A percentile compares a stretch with the other conserved stretches of the same genome.
Evolutionary conservation across 441 rosid genomes (phyloP).

Genomic region (Brassica hybrid): DNA sequence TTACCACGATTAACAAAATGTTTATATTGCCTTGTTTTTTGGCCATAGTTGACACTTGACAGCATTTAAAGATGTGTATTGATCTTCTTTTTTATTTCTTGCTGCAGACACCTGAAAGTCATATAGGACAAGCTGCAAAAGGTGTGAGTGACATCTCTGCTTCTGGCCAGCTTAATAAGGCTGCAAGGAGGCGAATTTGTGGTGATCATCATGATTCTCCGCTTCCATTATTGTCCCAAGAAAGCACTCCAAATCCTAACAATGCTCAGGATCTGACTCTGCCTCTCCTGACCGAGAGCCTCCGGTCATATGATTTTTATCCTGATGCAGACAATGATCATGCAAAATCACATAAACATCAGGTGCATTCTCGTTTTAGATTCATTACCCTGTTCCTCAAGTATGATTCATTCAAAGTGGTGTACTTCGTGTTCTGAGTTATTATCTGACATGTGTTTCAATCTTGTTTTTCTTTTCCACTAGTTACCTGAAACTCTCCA

Average conservation of each 20-base stretch:
- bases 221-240: conserved; percentile 16
- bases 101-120: conserved; percentile 39
- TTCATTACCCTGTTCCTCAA: conserved; percentile 1
- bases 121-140: conserved; percentile 19
- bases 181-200: conserved; percentile 17
- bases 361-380: conserved; percentile 33
- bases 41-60: no score
- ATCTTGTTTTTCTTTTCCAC: conserved; percentile 37
- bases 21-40: neutral
- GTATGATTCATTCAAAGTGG: neutral
- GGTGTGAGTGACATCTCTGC: neutral
- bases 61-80: neutral
- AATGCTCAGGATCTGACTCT: conserved; percentile 37
- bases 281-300: conserved; percentile 52
- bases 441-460: neutral
- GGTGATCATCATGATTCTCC: conserved; percentile 24
- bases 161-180: conserved; percentile 10
- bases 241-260: conserved; percentile 20
- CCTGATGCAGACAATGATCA: conserved; percentile 58
- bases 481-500: conserved; percentile 40
- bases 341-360: conserved; percentile 45
- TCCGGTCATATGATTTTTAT: conserved; percentile 55
- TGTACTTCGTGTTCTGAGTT: neutral
- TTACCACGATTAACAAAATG: neutral
- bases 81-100: neutral